A percentile compares a stretch with the other conserved stretches of the same genome.
These are phyloP conservation scores for Dactylorhiza incarnata DNA, from an alignment of 106 monocot species.

Conservation along the genomic window DNA sequence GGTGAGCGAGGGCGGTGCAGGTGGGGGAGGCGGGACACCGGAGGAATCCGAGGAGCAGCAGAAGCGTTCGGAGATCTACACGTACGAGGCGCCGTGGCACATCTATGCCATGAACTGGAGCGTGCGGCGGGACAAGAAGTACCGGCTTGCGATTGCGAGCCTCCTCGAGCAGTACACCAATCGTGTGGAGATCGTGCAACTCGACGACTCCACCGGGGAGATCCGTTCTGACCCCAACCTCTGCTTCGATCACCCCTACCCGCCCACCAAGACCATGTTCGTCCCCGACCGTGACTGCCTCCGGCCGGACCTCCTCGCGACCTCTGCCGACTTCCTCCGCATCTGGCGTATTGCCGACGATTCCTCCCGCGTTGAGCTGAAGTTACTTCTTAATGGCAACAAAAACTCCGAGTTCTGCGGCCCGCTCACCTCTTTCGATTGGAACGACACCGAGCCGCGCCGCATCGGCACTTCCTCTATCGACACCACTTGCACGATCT, in stretches of 20 bases:
- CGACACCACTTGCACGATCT: constrained; percentile 95
- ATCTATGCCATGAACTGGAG: constrained; percentile 99
- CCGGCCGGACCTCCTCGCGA: constrained; percentile 89
- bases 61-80: constrained; percentile 99
- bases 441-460: constrained; percentile 96
- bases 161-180: constrained; percentile 82
- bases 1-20: constrained; percentile 11
- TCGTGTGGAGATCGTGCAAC: constrained; percentile 92
- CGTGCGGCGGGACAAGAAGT: constrained; percentile 95
- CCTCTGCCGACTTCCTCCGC: constrained; percentile 93
- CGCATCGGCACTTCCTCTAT: constrained; percentile 89
- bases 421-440: constrained; percentile 97
- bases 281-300: constrained; percentile 77
- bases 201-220: constrained; percentile 94
- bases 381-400: constrained; percentile 76
- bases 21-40: constrained; percentile 22
- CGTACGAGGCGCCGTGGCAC: constrained; percentile 97
- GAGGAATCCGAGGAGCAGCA: constrained; percentile 64
- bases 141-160: constrained; percentile 86
- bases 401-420: constrained; percentile 94
- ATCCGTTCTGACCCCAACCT: constrained; percentile 75
- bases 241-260: constrained; percentile 91
- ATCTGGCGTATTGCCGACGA: constrained; percentile 56
- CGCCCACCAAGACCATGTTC: constrained; percentile 90
- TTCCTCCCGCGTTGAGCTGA: constrained; percentile 25